Percentiles rank a stretch among this genome's conserved stretches.
These are phyloP conservation scores for Leccinum longicurvipes DNA, from an alignment of 768 basidiomycete species.

Conservation along the genomic window DNA sequence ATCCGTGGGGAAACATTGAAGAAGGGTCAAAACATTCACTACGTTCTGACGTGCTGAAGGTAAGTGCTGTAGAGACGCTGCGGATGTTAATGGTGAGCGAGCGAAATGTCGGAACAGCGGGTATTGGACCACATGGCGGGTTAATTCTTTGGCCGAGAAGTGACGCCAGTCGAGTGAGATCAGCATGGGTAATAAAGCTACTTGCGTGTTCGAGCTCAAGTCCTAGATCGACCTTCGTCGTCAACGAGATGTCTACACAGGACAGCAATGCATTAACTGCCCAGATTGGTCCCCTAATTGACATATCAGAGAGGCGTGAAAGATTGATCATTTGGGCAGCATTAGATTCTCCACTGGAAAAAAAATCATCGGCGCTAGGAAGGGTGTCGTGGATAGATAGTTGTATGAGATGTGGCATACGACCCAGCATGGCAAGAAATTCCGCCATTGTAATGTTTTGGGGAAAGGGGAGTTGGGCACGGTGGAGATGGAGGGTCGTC, in stretches of 20 bases:
- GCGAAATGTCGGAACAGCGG: not conserved
- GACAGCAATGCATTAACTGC: constrained; percentile 2
- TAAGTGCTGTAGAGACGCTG: too few relatives aligned
- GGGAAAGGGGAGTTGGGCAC: constrained; percentile 18
- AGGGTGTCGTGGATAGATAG: constrained; percentile 35
- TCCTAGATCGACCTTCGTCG: not conserved
- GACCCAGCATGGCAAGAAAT: constrained; percentile 30
- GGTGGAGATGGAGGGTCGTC: constrained; percentile 32
- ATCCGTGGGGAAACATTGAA: too few relatives aligned
- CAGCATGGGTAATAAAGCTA: not conserved
- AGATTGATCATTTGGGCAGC: not conserved
- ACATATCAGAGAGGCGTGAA: not conserved
- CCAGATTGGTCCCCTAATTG: not conserved
- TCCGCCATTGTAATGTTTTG: constrained; percentile 25
- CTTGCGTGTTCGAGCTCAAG: not conserved
- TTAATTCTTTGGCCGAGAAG: not conserved
- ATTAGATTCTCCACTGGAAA: too few relatives aligned
- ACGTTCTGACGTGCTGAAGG: too few relatives aligned
- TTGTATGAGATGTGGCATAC: constrained; percentile 32
- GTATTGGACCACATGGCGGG: not conserved
- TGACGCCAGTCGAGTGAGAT: not conserved
- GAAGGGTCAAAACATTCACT: too few relatives aligned
- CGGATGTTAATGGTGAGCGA: not conserved
- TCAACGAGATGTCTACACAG: not conserved
- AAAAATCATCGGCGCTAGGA: constrained; percentile 8